A percentile compares a stretch with the other conserved stretches of the same genome.
phyloP scores from a whole-genome alignment of 768 basidiomycete species.

The Collybia sp. region DNA sequence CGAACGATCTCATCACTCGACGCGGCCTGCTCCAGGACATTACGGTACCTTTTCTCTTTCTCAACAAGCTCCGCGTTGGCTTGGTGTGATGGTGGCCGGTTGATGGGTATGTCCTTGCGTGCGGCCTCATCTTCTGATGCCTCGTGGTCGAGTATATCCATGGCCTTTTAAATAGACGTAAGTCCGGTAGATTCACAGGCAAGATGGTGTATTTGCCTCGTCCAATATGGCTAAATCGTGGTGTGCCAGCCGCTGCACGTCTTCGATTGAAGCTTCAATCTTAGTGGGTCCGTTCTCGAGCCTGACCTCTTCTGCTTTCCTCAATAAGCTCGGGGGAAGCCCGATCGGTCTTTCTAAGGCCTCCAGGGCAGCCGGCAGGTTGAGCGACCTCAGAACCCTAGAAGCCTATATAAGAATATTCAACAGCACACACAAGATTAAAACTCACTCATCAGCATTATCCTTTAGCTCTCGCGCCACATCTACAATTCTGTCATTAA shows the following conservation, averaged over 20 bases:
- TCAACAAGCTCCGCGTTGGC: constrained; percentile 71
- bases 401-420: not conserved
- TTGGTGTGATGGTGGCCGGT: constrained; percentile 67
- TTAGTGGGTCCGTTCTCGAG: constrained; percentile 69
- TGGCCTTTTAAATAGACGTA: constrained; percentile 43
- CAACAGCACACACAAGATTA: not conserved
- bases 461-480: constrained; percentile 61
- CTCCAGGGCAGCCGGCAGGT: constrained; percentile 83
- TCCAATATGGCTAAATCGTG: constrained; percentile 62
- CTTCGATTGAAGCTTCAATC: constrained; percentile 68
- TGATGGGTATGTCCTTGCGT: constrained; percentile 42
- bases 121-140: constrained; percentile 78
- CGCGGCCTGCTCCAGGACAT: constrained; percentile 66
- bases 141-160: constrained; percentile 89
- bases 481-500: constrained; percentile 63
- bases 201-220: constrained; percentile 48
- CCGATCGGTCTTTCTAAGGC: constrained; percentile 85
- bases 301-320: constrained; percentile 82
- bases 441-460: constrained; percentile 51
- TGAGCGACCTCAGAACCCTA: constrained; percentile 65
- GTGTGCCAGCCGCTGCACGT: constrained; percentile 62
- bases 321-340: constrained; percentile 82
- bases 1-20: constrained; percentile 75
- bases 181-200: not conserved
- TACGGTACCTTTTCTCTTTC: constrained; percentile 68